Evolutionary conservation across 23 red algal species (phyloP), one percentile per base, ranked within the genome.

Genomic region (Rhodosorus marinus): DNA sequence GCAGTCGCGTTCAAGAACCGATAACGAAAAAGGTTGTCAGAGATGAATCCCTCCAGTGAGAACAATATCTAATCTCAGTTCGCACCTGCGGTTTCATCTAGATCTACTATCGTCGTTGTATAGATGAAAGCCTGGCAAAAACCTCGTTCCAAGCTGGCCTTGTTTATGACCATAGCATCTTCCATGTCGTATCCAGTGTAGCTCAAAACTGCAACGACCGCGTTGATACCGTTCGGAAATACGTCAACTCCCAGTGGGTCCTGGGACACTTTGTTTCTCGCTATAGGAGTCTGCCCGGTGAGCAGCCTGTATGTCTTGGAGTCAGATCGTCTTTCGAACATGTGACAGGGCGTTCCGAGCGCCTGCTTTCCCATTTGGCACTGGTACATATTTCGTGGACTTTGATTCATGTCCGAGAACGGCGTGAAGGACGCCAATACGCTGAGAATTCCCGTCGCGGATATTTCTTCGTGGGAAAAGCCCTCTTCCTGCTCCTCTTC

Each of bases 121-220:
- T 92, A 92, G 1, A 92, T 58, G 29, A 55, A 62, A 26, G 74
- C 83, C 48, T 74, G 78, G 25, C 69, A 67, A 51, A 86, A 71
- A 2, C 90, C 90, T 20, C 90, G 66, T 42, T 98, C 78, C 24
- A 85, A 33, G 34, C 79, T 86, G 0, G 71, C 66, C 38, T 69
- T 71, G 60, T 98, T 98, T 11, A 98, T 75, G 7, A 85, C 64
- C 42, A 98, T 47, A 0, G 76, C 90, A 66, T 98, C 90, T 47
- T 98, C 90, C 74, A 98, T 98, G 51, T 98, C 90, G 55, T 98
- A 80, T 25, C 90, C 90, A 8, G 73, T 74, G 40, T 98, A 98
- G 38, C 66, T 75, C 15, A 98, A 73, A 14, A 98, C 90, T 11
- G 90, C 90, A 55, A 98, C 72, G 24, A 98, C 75, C 8, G 78